Evolutionary conservation across 768 basidiomycete species (phyloP), one percentile per base, ranked within the genome.

Genomic region (Coprinopsis cinerea): DNA sequence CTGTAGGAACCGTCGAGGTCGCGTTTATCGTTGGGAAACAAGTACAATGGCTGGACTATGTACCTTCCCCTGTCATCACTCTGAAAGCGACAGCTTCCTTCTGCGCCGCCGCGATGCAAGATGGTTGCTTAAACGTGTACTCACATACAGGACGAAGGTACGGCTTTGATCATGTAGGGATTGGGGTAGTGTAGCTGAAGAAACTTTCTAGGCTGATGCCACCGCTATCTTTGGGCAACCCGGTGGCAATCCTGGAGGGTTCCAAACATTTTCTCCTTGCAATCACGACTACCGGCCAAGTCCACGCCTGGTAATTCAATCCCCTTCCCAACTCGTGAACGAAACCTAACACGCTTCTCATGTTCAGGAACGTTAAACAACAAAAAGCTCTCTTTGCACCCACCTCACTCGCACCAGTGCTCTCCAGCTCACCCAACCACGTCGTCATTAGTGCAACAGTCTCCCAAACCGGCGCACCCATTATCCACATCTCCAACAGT

Each of bases 11-110:
- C 3, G 76, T 78, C 15, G 91, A 92, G 58, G 74, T 97, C 14
- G 67, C 77, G 4, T 82, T 82, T 51, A 67, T 78, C 47, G 77
- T 70, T 58, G 75, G 77, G 27, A 83, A 82, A 67, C 78, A 84
- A 51, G 85, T 82, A 10, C 81, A 87, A 47, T 98, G 94, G 92
- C 65, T 94, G 37, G 94, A 97, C 65, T 98, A 88, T 66, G 59
- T 95, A 6, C 81, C 88, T 1, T 79, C 78, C 1, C 83, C 86
- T 22, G 81, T 80, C n/a, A 62, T 94, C 14, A 69, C 74, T 1
- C 59, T 89, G 42, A 81, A 82, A 3, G 82, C 82, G 0, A 85
- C 90, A 0, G 60, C 64, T 11, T 60, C 58, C 1, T 92, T 89
- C 61, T 84, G 83, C 57, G 93, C 89, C 5, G 88, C 79, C 3